Conservation (phyloP, 192 early-diverging fungal genomes). For the Dissophora ornata region DNA sequence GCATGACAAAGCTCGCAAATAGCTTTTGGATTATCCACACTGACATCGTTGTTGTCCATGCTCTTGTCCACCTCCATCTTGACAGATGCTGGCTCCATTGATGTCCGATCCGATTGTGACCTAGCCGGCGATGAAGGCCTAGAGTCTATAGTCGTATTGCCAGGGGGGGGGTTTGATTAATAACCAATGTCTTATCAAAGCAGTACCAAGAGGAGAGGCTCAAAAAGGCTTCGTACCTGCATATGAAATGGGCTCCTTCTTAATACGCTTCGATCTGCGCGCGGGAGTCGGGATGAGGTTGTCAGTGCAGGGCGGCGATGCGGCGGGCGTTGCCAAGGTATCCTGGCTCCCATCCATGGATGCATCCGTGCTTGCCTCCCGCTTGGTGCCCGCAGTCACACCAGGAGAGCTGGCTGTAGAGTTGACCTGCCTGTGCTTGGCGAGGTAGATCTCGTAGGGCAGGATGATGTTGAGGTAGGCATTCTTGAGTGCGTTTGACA, state of each 20-base stretch:
- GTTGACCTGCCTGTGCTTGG: slow-evolving; percentile 49
- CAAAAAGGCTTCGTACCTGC: slow-evolving; percentile 13
- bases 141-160: slow-evolving; percentile 24
- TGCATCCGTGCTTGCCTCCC: slow-evolving; percentile 38
- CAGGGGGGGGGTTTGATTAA: no score
- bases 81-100: slow-evolving; percentile 22
- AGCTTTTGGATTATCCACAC: slow-evolving; percentile 51
- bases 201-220: no score
- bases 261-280: slow-evolving; percentile 45
- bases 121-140: slow-evolving; percentile 42
- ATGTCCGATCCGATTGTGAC: slow-evolving; percentile 21
- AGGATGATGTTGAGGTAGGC: slow-evolving; percentile 71
- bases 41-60: background rate
- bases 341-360: slow-evolving; percentile 18
- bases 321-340: slow-evolving; percentile 31
- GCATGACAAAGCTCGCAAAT: slow-evolving; percentile 57
- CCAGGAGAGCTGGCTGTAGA: slow-evolving; percentile 6
- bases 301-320: slow-evolving; percentile 24
- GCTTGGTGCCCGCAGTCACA: slow-evolving; percentile 9
- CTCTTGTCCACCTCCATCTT: slow-evolving; percentile 5
- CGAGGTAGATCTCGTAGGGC: slow-evolving; percentile 71
- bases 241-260: slow-evolving; percentile 45
- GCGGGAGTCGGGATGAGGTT: slow-evolving; percentile 15
- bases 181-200: no score
- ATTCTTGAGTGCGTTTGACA: slow-evolving; percentile 74